A percentile compares a stretch with the other conserved stretches of the same genome.
These are phyloP conservation scores for Wickerhamia fluorescens DNA, from an alignment of 805 yeast genomes.

Conservation along the genomic window DNA sequence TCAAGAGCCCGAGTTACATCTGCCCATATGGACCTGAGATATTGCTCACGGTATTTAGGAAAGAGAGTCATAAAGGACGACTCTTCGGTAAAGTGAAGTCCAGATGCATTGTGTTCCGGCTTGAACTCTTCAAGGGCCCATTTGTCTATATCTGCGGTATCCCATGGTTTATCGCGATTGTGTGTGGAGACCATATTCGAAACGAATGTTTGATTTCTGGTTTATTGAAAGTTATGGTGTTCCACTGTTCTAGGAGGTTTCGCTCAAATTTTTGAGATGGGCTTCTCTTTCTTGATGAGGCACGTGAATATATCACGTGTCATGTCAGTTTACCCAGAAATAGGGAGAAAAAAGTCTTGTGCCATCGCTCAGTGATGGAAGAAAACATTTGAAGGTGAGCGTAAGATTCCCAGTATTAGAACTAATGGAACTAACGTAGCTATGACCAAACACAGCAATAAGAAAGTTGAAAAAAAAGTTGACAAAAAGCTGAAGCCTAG, in stretches of 20 bases:
- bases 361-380: too few species aligned
- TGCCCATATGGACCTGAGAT: conserved; percentile 84
- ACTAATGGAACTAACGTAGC: too few species aligned
- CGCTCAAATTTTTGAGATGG: too few species aligned
- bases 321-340: too few species aligned
- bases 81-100: conserved; percentile 90
- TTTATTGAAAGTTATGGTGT: too few species aligned
- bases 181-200: conserved; percentile 93
- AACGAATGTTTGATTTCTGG: too few species aligned
- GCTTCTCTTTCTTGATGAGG: too few species aligned
- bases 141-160: conserved; percentile 87
- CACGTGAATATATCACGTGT: too few species aligned
- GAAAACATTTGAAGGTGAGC: too few species aligned
- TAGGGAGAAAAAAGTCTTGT: too few species aligned
- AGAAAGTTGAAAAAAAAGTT: conserved; percentile 1
- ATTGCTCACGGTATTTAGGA: conserved; percentile 93
- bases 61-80: conserved; percentile 90
- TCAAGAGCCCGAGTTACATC: conserved; percentile 82
- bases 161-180: conserved; percentile 97
- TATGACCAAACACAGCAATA: conserved; percentile 1
- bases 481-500: conserved; percentile 1
- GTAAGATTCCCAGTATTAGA: too few species aligned
- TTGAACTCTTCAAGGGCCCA: conserved; percentile 87
- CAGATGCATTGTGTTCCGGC: conserved; percentile 82
- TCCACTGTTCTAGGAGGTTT: too few species aligned